Evolutionary conservation across 225 moss, liverwort and hornwort genomes (phyloP), one percentile per base, ranked within the genome.

Genomic region (Straminergon stramineum): DNA sequence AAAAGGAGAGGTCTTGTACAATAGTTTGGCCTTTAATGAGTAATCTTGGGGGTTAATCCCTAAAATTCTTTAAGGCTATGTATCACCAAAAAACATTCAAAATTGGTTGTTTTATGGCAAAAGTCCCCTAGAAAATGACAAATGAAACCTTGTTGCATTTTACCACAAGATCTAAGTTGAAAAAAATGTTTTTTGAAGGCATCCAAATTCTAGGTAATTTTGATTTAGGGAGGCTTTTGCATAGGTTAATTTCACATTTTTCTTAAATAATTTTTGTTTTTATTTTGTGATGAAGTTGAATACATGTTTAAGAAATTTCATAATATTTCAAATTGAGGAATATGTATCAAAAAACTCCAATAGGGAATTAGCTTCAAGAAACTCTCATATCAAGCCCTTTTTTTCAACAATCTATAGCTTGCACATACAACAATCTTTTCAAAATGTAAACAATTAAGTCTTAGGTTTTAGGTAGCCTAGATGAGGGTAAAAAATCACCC

Each of bases 161-260:
- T 69, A 39, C 2, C 0, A 1, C 4, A 13, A 23, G 1, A n/a
- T 69, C 7, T 69, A 7, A 69, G 23, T 69, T 69, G 23, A 69
- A 68, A n/a, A 68, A 69, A 69, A 23, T n/a, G 4, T 13, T 69
- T 69, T n/a, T 1, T 0, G 22, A 5, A 2, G 13, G 5, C 34
- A 18, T 66, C 18, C 2, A 20, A 35, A 11, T 67, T 67, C 1
- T 5, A 0, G 18, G 4, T 0, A 35, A 2, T 8, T 23, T 4
- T n/a, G 1, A 39, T 23, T 39, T 1, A 0, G 0, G 23, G 7
- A 69, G n/a, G 23, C 4, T 23, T 23, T 39, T 69, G 8, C 1
- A 69, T 13, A 69, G 14, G 7, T 39, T 23, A n/a, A n/a, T 23
- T n/a, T 69, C 2, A 69, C 2, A 23, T n/a, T 15, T 37, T 22